Base-by-base conservation (phyloP, 768 basidiomycete genomes). In the Macrocybe gigantea region DNA sequence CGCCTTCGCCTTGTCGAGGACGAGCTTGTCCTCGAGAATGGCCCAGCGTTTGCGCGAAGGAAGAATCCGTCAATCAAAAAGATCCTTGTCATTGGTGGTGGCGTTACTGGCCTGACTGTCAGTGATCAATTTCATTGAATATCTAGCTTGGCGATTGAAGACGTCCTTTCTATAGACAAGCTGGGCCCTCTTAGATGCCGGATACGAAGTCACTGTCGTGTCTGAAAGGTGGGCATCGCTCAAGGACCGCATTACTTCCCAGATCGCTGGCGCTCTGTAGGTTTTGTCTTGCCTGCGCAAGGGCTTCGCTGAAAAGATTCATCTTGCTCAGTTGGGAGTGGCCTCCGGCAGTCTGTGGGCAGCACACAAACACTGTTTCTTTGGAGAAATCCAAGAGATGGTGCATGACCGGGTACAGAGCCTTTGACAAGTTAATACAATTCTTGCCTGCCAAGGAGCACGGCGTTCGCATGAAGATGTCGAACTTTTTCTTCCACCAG, bases 341-440 rank as follows among this genome's bases (percentile, higher is more conserved):
- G 51, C 67, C 67, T 1, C 67, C 68, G 12, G 68, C 68, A 2
- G 68, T 70, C 13, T 69, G 68, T 49, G 68, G 68, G 39, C 55
- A 63, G 36, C 67, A 70, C 53, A 65, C 65, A 3, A 65, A 68
- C 55, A 48, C 54, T 11, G 60, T 62, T 43, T 70, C 66, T 6
- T 55, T 69, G 7, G 52, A 48, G 10, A 60, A 64, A 37, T 65
- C 68, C 8, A 66, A 67, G 38, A 41, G 55, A 13, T 70, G 67
- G 68, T 64, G 62, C 53, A 62, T 68, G 64, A 62, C 60, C 12
- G 59, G 63, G 6, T 70, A 70, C 56, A 63, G 63, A 41, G 55
- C 59, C 30, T 63, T 64, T 46, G 60, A 64, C 44, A 54, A 52
- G 33, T 50, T 60, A 30, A 54, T 53, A 48, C 44, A 52, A 29